These are phyloP conservation scores for Pseudozyma sp. DNA, from an alignment of 1,284 basidiomycete genomes.

Conservation along the genomic window DNA sequence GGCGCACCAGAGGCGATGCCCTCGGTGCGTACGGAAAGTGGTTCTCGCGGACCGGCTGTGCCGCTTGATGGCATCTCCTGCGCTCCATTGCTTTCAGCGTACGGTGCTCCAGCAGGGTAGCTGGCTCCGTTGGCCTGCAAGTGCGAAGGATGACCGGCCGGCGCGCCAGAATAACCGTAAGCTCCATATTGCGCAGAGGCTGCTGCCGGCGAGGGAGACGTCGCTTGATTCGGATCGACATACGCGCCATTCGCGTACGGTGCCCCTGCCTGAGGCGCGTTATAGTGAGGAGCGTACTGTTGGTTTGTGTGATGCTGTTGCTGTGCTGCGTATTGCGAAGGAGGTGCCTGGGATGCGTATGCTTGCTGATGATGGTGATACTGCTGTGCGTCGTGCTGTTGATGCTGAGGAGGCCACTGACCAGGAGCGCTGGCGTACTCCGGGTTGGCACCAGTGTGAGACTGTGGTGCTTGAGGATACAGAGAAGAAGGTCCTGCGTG, in stretches of 20 bases:
- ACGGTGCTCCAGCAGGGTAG: slow-evolving; percentile 3
- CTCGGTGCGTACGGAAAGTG: slow-evolving; percentile 30
- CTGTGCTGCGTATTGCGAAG: slow-evolving; percentile 10
- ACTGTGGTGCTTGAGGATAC: slow-evolving; percentile 22
- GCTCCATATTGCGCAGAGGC: slow-evolving; percentile 14
- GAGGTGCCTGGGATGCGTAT: slow-evolving; percentile 9
- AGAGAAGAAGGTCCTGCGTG: slow-evolving; percentile 20
- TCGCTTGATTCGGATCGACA: slow-evolving; percentile 14
- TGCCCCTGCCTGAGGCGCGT: slow-evolving; percentile 6
- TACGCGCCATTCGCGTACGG: slow-evolving; percentile 20
- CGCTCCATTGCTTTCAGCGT: slow-evolving; percentile 7
- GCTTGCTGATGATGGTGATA: slow-evolving; percentile 10
- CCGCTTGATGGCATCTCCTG: not conserved
- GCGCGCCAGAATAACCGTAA: slow-evolving; percentile 14
- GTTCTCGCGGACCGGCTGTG: slow-evolving; percentile 9
- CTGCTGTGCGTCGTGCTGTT: slow-evolving; percentile 11
- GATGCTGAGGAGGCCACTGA: slow-evolving; percentile 23
- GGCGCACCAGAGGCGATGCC: slow-evolving; percentile 19
- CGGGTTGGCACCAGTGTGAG: not conserved
- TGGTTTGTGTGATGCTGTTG: slow-evolving; percentile 13
- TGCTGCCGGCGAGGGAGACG: slow-evolving; percentile 6
- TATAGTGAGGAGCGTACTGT: slow-evolving; percentile 12
- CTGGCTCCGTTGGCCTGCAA: slow-evolving; percentile 13
- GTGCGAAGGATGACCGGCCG: slow-evolving; percentile 6
- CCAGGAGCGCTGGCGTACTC: slow-evolving; percentile 11